Conservation (phyloP, 768 basidiomycete species). For the Serendipita sp. region DNA sequence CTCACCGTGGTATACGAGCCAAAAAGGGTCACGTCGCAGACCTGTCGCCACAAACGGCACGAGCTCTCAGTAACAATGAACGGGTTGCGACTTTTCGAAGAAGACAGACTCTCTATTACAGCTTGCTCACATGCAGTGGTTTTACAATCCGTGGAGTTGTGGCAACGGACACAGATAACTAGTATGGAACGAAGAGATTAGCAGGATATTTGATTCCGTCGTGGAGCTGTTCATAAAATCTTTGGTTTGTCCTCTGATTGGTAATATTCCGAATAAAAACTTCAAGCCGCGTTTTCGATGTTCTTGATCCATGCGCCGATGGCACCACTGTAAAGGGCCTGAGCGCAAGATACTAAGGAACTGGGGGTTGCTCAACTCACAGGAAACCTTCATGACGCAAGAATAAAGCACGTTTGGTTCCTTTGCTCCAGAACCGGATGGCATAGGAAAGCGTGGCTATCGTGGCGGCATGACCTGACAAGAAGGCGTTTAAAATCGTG, state of each 20-base stretch:
- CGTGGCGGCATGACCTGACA: constrained; percentile 81
- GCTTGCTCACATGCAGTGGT: background rate
- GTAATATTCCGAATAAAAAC: background rate
- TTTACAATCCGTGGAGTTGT: background rate
- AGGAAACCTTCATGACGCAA: constrained; percentile 95
- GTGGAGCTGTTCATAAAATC: too few species aligned
- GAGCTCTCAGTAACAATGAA: too few species aligned
- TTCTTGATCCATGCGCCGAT: constrained; percentile 98
- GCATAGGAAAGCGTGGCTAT: constrained; percentile 96
- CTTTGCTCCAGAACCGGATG: constrained; percentile 98
- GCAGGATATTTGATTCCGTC: background rate
- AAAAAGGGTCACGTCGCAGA: too few species aligned
- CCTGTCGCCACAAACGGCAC: too few species aligned
- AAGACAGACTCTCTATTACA: too few species aligned
- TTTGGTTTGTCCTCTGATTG: too few species aligned
- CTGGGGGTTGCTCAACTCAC: constrained; percentile 33
- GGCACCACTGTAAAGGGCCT: constrained; percentile 41
- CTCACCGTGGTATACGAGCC: too few species aligned
- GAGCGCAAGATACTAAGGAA: background rate
- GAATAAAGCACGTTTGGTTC: constrained; percentile 90
- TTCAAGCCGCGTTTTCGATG: constrained; percentile 31
- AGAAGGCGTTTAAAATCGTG: background rate
- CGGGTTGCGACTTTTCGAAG: too few species aligned
- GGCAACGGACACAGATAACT: background rate
- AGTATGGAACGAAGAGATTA: background rate